Evolutionary conservation across 306 rosid species (phyloP).

Genomic region (Lathyrus sativus): DNA sequence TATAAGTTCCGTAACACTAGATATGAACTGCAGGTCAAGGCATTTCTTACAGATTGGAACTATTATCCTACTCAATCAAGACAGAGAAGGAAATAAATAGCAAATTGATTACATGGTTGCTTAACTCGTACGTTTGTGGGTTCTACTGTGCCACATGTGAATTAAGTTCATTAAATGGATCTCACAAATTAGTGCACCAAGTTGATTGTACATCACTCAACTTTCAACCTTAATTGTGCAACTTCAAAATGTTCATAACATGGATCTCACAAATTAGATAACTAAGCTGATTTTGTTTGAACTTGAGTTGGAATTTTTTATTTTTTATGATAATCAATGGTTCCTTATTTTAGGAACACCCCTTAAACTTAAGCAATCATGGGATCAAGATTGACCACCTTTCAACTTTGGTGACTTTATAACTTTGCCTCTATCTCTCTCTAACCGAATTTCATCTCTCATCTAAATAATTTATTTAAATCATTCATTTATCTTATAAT

Average conservation of each 20-base stretch:
- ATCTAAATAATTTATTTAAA: too few relatives aligned
- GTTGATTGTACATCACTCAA: conserved; percentile 3
- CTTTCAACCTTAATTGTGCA: background rate
- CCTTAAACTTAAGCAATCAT: background rate
- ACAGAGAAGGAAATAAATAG: conserved; percentile 16
- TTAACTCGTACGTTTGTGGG: conserved; percentile 8
- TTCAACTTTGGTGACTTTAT: too few relatives aligned
- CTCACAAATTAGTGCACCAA: background rate
- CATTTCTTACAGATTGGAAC: conserved; percentile 10
- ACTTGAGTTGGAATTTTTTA: background rate
- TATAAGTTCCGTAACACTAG: conserved; percentile 29
- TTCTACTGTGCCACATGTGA: conserved; percentile 8
- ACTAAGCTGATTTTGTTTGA: background rate
- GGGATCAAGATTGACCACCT: too few relatives aligned
- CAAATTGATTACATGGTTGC: background rate
- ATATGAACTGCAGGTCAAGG: conserved; percentile 13
- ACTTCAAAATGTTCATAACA: background rate
- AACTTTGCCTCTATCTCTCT: too few relatives aligned
- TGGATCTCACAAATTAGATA: background rate
- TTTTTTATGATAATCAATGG: background rate
- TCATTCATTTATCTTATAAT: too few relatives aligned
- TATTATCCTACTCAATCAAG: conserved; percentile 15
- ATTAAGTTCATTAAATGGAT: background rate
- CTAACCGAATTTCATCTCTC: too few relatives aligned
- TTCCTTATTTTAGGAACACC: background rate